Evolutionary conservation across 345 rosid species (phyloP).

Genomic region (Pugionium cornutum): DNA sequence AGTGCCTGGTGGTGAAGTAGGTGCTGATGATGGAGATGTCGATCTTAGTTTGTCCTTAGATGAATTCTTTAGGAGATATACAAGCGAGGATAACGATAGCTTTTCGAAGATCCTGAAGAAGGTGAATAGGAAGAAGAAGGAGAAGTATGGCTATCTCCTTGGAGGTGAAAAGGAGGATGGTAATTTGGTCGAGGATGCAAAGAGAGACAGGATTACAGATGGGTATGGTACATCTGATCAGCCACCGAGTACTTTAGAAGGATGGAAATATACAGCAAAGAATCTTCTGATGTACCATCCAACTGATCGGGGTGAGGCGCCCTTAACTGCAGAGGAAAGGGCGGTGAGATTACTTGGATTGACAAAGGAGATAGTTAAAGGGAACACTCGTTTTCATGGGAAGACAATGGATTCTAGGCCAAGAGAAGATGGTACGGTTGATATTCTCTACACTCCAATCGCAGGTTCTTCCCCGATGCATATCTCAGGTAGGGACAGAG

Average conservation of each 20-base stretch:
- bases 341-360: constrained; percentile 63
- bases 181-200: constrained; percentile 53
- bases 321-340: constrained; percentile 73
- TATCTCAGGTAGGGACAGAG: constrained; percentile 62
- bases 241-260: constrained; percentile 80
- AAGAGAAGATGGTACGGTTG: constrained; percentile 70
- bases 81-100: constrained; percentile 92
- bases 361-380: constrained; percentile 68
- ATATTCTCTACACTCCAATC: constrained; percentile 81
- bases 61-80: constrained; percentile 82
- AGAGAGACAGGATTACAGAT: constrained; percentile 82
- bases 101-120: constrained; percentile 82
- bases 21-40: constrained; percentile 45
- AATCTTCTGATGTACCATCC: constrained; percentile 98
- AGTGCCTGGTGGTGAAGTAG: constrained; percentile 39
- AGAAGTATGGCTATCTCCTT: constrained; percentile 59
- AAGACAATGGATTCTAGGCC: constrained; percentile 84
- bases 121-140: constrained; percentile 89
- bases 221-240: constrained; percentile 96
- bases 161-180: constrained; percentile 60
- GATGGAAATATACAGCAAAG: constrained; percentile 87
- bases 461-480: constrained; percentile 76
- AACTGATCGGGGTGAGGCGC: constrained; percentile 82
- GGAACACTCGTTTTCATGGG: constrained; percentile 87
- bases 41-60: constrained; percentile 68